Base-by-base conservation (phyloP, 148 eudicot species). In the Arbutus unedo region DNA sequence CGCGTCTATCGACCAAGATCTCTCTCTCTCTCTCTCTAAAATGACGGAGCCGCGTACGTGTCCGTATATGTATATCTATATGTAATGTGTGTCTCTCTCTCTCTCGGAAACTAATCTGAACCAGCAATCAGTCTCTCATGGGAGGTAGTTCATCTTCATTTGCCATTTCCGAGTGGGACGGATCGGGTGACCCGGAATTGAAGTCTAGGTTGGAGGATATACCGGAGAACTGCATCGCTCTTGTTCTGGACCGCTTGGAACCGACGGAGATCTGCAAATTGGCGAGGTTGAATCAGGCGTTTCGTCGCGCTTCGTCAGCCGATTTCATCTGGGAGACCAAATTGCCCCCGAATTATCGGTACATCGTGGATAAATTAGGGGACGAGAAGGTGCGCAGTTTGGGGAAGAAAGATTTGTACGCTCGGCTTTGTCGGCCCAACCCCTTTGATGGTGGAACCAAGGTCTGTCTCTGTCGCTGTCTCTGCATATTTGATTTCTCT, bases 251-350 rank as follows among this genome's bases (percentile, higher is more conserved):
- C 56, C 83, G 88, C 71, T 79, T 96, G 48, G 95, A 96, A 87
- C 95, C 99, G 38, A 91, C 91, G 25, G 93, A 94, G 86, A 94
- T 96, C 81, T 95, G 97, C 85, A 86, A 89, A 38, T 79, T 96
- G 68, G 98, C 99, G 60, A 83, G 89, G 2, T 83, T 96, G 0
- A 96, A 89, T 43, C 87, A 89, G 83, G 92, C 95, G 13, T 96
- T 96, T 66, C 85, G 92, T 2, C 87, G 90, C 0, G 99, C 98
- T 3, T 91, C 98, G 0, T 88, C 97, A 0, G 94, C 98, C 41
- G 99, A 96, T 86, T 94, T 96, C 80, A 91, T 96, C 3, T 96
- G 99, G 99, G 90, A 86, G 23, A 21, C 84, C 15, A 96, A 96
- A 78, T 86, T 94, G 86, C 99, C 99, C 10, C 45, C 83, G 0